Evolutionary conservation across 208 protist genomes (phyloP).

Genomic region (Trypanosoma platydactyli): DNA sequence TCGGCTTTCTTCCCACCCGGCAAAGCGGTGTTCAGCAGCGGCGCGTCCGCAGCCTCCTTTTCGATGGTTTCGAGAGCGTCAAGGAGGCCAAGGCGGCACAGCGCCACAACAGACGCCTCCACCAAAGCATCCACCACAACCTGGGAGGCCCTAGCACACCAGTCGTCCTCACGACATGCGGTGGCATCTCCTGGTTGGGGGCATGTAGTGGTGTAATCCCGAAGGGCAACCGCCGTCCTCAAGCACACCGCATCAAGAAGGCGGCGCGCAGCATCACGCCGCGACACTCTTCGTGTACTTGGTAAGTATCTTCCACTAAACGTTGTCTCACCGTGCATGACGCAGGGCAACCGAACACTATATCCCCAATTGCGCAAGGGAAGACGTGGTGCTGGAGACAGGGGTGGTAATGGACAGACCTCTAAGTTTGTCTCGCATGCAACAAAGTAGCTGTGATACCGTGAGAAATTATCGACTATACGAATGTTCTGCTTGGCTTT

Average conservation of each 20-base stretch:
- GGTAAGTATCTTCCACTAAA: slow-evolving; percentile 23
- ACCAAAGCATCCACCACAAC: slow-evolving; percentile 28
- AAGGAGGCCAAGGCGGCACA: slow-evolving; percentile 42
- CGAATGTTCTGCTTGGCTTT: slow-evolving; percentile 52
- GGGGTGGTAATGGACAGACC: slow-evolving; percentile 33
- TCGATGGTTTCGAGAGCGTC: slow-evolving; percentile 33
- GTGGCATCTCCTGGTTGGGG: too few species aligned
- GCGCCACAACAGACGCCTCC: slow-evolving; percentile 52
- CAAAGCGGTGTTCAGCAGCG: too few species aligned
- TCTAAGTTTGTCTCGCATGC: slow-evolving; percentile 46
- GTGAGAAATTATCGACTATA: slow-evolving; percentile 54
- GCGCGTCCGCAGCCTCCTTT: slow-evolving; percentile 13
- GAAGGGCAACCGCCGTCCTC: slow-evolving; percentile 10
- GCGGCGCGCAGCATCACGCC: neutral
- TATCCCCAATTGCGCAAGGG: neutral
- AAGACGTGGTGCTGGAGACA: slow-evolving; percentile 4
- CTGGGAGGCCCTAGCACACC: neutral
- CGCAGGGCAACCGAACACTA: slow-evolving; percentile 19
- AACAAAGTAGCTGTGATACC: slow-evolving; percentile 54
- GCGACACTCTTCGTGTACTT: neutral
- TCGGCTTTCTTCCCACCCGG: too few species aligned
- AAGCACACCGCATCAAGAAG: slow-evolving; percentile 10
- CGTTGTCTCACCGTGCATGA: slow-evolving; percentile 4
- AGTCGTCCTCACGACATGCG: neutral
- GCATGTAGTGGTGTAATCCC: slow-evolving; percentile 2